Base-by-base conservation (phyloP, 306 rosid genomes). In the Lathyrus sativus region DNA sequence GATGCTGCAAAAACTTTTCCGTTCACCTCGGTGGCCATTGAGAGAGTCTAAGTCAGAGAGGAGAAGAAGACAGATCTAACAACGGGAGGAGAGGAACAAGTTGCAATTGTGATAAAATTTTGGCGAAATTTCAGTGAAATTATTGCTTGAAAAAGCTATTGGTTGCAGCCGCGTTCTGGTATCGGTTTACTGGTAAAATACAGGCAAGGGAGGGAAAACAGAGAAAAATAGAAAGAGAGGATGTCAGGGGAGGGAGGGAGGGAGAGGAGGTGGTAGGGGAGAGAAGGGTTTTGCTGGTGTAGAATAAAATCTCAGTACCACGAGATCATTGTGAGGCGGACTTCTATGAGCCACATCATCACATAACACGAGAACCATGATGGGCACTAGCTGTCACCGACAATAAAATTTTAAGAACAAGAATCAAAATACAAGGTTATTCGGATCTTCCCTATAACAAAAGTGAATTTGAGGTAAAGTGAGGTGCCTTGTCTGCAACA, bases 1-100 rank as follows among this genome's bases (percentile, higher is more conserved):
- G 91, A 85, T 3, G 90, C 87, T 11, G 98, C 96, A 3, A 85
- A 86, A 56, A 86, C 80, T 78, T 79, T 93, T 74, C 95, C 60
- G 83, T 70, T 88, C 41, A 74, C 60, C 13, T 83, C 84, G 10
- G 74, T 73, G 42, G 87, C 95, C 95, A 92, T 85, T 54, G 22
- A 10, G 55, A 14, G 22, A 14, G 22, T 46, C 3, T 14, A 6
- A 14, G 10, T 18, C 29, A 44, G 18, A 43, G 19, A 38, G 9
- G 50, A 49, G 6, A 58, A 58, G 9, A 50, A 18, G 28, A 50
- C 39, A 35, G 10, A 51, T 9, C 58, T 51, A 51, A 51, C 14
- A 51, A 11, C 7, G 4, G 29, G 29, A 4, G 31, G 31, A 51
- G 56, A 50, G 58, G 33, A 51, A 22, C 10, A 19, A 22, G 58